These are phyloP conservation scores for Botryotinia convoluta DNA, from an alignment of 2,329 filamentous ascomycete genomes.

Conservation along the genomic window DNA sequence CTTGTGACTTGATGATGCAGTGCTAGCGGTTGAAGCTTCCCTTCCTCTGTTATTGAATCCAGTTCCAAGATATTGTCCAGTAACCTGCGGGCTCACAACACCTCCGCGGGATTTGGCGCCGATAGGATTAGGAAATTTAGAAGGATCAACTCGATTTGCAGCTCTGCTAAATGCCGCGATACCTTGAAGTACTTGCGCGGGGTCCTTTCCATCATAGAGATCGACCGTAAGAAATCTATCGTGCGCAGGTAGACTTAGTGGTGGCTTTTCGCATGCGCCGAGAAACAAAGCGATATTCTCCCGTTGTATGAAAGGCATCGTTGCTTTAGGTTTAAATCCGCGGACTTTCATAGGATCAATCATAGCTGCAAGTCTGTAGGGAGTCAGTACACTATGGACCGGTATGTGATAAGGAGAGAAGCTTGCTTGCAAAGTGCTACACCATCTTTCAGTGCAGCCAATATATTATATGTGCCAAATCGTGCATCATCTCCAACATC, in stretches of 20 bases:
- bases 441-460: conserved; percentile 86
- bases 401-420: conserved; percentile 4
- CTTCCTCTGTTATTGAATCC: conserved; percentile 44
- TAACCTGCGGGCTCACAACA: conserved; percentile 63
- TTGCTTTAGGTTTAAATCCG: conserved; percentile 78
- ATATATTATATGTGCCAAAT: conserved; percentile 51
- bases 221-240: conserved; percentile 97
- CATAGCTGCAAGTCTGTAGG: conserved; percentile 70
- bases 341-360: conserved; percentile 73
- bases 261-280: conserved; percentile 77
- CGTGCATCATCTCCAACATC: conserved; percentile 46
- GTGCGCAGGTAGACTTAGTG: conserved; percentile 84
- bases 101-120: conserved; percentile 64
- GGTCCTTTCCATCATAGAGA: conserved; percentile 92
- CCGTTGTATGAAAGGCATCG: conserved; percentile 99
- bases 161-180: conserved; percentile 86
- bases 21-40: conserved; percentile 57
- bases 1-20: conserved; percentile 50
- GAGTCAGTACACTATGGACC: conserved; percentile 20
- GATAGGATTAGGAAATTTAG: conserved; percentile 70
- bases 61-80: conserved; percentile 48
- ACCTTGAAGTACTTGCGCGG: conserved; percentile 92
- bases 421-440: conserved; percentile 86
- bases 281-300: conserved; percentile 98
- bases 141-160: conserved; percentile 71